phyloP scores from a whole-genome alignment of 306 rosid genomes.

The Quillaja saponaria region DNA sequence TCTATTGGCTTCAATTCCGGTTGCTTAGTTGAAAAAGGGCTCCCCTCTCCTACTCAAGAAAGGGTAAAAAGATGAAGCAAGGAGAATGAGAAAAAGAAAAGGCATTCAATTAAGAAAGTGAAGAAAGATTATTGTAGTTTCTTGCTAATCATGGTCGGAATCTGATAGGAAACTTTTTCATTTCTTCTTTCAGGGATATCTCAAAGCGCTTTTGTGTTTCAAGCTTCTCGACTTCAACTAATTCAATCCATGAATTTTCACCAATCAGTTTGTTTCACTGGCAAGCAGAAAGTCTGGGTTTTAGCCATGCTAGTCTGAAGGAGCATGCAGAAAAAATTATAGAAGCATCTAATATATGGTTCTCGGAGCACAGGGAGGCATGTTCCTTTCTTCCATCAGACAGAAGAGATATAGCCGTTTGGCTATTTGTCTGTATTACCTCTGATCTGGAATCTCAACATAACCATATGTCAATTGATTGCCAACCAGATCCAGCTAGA shows the following conservation, averaged over 20 bases:
- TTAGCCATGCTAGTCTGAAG: conserved; percentile 39
- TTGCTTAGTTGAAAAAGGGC: too few relatives aligned
- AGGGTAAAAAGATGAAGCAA: not conserved
- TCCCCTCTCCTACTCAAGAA: not conserved
- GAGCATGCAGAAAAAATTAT: conserved; percentile 50
- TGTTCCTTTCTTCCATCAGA: conserved; percentile 35
- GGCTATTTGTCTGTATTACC: conserved; percentile 65
- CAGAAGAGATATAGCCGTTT: conserved; percentile 60
- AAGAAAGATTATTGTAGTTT: not conserved
- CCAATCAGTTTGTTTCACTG: conserved; percentile 64
- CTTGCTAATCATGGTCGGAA: too few relatives aligned
- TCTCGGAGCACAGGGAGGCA: conserved; percentile 38
- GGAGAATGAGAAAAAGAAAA: conserved; percentile 8
- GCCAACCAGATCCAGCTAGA: conserved; percentile 42
- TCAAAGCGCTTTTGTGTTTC: conserved; percentile 53
- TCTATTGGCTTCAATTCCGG: too few relatives aligned
- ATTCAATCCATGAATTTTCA: conserved; percentile 55
- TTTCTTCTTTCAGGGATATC: conserved; percentile 66
- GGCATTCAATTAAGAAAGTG: conserved; percentile 18
- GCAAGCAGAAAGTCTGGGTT: conserved; percentile 40
- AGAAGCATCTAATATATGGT: conserved; percentile 50
- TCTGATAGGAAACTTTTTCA: conserved; percentile 20
- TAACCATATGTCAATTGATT: conserved; percentile 35
- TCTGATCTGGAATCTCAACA: conserved; percentile 43
- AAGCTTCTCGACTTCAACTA: conserved; percentile 54